Percentiles rank a stretch among this genome's conserved stretches.
Conservation (phyloP, 2,329 filamentous ascomycete genomes). For the Aspergillus sp. region DNA sequence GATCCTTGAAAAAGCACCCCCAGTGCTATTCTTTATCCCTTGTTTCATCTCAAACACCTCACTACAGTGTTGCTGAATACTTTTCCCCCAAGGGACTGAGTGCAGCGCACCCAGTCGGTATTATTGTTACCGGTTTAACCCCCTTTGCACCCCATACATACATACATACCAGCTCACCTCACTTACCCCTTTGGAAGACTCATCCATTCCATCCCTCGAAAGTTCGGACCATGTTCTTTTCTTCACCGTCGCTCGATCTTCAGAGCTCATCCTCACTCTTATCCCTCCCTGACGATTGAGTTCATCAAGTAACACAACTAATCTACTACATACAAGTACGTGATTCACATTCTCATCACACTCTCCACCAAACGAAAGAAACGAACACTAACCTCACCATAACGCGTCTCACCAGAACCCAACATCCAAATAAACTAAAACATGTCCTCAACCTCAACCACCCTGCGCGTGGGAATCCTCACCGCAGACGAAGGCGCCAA, state of each 20-base stretch:
- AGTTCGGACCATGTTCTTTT: neutral
- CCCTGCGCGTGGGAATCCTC: conserved; percentile 39
- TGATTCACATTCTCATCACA: neutral
- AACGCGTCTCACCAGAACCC: neutral
- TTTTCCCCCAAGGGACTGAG: neutral
- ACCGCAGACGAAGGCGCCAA: conserved; percentile 38
- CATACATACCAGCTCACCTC: neutral
- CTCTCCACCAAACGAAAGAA: neutral
- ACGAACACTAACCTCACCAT: neutral
- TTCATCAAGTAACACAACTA: neutral
- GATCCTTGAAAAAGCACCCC: neutral
- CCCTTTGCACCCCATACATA: neutral
- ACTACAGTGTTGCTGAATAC: neutral
- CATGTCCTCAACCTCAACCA: conserved; percentile 21
- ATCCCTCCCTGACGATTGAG: neutral
- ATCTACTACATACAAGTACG: neutral
- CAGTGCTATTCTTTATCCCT: neutral
- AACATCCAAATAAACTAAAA: neutral
- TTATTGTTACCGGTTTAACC: neutral
- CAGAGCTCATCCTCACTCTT: neutral
- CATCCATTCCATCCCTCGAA: neutral
- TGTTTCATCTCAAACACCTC: neutral
- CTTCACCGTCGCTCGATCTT: neutral
- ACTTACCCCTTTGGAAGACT: neutral
- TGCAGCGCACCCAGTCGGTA: neutral